phyloP scores from a whole-genome alignment of 1,284 basidiomycete species.

The Leucoagaricus sp. region DNA sequence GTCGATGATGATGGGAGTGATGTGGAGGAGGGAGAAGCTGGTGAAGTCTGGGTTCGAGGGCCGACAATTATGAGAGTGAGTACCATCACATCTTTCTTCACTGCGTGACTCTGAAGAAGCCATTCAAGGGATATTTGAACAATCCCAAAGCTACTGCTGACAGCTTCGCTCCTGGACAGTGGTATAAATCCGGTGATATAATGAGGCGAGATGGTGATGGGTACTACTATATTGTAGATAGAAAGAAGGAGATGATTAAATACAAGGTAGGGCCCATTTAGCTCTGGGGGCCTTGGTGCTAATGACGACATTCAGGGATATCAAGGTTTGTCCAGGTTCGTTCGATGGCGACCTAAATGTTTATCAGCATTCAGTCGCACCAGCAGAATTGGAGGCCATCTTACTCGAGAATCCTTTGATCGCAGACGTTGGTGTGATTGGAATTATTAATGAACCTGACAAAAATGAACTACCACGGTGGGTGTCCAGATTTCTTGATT shows the following conservation, averaged over 20 bases:
- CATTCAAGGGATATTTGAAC: constrained; percentile 50
- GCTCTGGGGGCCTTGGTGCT: constrained; percentile 11
- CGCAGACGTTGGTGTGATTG: constrained; percentile 63
- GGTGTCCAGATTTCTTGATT: not conserved
- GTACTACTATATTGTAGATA: constrained; percentile 54
- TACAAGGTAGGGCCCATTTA: constrained; percentile 58
- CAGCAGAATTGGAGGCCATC: constrained; percentile 67
- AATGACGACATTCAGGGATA: constrained; percentile 37
- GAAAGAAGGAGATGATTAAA: constrained; percentile 76
- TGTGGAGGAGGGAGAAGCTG: constrained; percentile 19
- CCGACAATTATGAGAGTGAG: constrained; percentile 31
- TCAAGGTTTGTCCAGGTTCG: constrained; percentile 40
- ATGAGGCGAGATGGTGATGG: constrained; percentile 57
- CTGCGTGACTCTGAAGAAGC: not conserved
- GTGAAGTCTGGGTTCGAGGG: constrained; percentile 34
- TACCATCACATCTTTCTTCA: not conserved
- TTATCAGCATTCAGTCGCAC: constrained; percentile 52
- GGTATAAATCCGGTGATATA: constrained; percentile 79
- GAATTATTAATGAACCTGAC: constrained; percentile 47
- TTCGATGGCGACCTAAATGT: not conserved
- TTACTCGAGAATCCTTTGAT: constrained; percentile 61
- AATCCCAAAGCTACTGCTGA: constrained; percentile 57
- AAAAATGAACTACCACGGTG: constrained; percentile 70
- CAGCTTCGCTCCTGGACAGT: constrained; percentile 62
- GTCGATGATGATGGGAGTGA: constrained; percentile 45